These are phyloP conservation scores for Talaromyces thailandensis DNA, from an alignment of 495 filamentous ascomycete species.

Conservation along the genomic window DNA sequence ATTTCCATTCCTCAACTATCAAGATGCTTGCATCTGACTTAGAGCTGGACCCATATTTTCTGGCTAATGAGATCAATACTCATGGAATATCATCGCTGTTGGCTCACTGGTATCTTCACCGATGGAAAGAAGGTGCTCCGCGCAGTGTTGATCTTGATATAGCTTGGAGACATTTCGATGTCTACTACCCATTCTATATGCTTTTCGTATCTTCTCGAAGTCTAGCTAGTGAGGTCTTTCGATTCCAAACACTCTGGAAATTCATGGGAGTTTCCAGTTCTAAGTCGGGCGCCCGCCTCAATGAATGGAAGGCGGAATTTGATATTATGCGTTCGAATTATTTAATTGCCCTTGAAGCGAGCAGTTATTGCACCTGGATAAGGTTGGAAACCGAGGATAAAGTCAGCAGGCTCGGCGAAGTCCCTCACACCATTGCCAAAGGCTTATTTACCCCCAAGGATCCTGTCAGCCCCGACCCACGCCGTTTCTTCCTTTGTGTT, in stretches of 20 bases:
- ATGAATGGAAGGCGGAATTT: background rate
- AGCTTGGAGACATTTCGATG: conserved; percentile 24
- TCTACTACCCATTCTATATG: conserved; percentile 16
- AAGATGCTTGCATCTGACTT: background rate
- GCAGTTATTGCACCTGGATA: conserved; percentile 17
- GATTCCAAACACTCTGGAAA: background rate
- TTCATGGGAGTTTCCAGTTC: background rate
- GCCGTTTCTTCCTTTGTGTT: conserved; percentile 10
- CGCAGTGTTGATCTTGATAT: conserved; percentile 11
- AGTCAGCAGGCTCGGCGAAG: conserved; percentile 10
- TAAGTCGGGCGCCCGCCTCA: background rate
- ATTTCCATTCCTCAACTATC: background rate
- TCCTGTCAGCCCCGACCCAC: conserved; percentile 15
- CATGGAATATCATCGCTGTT: background rate
- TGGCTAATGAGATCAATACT: background rate
- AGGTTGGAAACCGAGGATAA: conserved; percentile 15
- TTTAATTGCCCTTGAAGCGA: background rate
- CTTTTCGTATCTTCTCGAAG: background rate
- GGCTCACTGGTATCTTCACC: conserved; percentile 1
- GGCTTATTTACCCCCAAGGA: conserved; percentile 12
- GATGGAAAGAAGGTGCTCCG: background rate
- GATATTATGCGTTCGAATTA: background rate
- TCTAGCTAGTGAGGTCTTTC: background rate
- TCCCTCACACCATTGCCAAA: conserved; percentile 11
- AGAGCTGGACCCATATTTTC: background rate